Percentiles rank a stretch among this genome's conserved stretches.
Evolutionary conservation across 352 stramenopile genomes (phyloP).

Genomic region (Phytophthora crassamura): DNA sequence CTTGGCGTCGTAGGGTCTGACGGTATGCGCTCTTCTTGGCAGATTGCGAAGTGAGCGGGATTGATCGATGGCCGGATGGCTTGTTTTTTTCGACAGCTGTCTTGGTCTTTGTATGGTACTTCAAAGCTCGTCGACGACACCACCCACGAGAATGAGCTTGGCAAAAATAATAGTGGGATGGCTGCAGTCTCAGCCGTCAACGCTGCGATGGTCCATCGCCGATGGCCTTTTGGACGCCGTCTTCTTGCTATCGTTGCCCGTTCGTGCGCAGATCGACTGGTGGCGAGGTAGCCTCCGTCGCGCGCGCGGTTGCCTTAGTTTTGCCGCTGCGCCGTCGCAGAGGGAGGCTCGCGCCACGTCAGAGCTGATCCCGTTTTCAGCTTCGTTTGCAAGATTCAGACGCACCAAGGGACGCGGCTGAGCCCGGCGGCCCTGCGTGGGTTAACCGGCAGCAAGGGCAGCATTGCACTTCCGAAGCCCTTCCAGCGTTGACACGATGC

Average conservation of each 20-base stretch:
- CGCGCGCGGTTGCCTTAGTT: slow-evolving; percentile 18
- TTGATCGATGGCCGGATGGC: slow-evolving; percentile 7
- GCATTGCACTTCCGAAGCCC: too few relatives aligned
- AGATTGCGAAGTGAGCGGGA: slow-evolving; percentile 23
- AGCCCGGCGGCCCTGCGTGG: too few relatives aligned
- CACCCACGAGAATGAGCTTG: not conserved
- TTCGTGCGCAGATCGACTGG: slow-evolving; percentile 4
- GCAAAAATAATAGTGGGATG: slow-evolving; percentile 10
- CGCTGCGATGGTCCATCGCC: slow-evolving; percentile 23
- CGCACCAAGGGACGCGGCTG: too few relatives aligned
- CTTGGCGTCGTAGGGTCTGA: not conserved
- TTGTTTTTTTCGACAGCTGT: slow-evolving; percentile 27
- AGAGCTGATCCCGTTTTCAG: too few relatives aligned
- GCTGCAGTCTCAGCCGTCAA: not conserved
- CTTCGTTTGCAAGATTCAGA: too few relatives aligned
- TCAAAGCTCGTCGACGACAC: not conserved
- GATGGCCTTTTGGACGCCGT: not conserved
- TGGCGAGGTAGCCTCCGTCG: not conserved
- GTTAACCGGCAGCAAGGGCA: too few relatives aligned
- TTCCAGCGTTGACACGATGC: too few relatives aligned
- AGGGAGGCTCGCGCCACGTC: slow-evolving; percentile 3
- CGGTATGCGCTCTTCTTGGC: slow-evolving; percentile 5
- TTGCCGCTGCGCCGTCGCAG: slow-evolving; percentile 15
- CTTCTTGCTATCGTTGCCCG: not conserved
- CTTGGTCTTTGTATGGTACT: slow-evolving; percentile 25